Evolutionary conservation across 73 alveolate species (phyloP).

Genomic region (Uronychia binucleata): DNA sequence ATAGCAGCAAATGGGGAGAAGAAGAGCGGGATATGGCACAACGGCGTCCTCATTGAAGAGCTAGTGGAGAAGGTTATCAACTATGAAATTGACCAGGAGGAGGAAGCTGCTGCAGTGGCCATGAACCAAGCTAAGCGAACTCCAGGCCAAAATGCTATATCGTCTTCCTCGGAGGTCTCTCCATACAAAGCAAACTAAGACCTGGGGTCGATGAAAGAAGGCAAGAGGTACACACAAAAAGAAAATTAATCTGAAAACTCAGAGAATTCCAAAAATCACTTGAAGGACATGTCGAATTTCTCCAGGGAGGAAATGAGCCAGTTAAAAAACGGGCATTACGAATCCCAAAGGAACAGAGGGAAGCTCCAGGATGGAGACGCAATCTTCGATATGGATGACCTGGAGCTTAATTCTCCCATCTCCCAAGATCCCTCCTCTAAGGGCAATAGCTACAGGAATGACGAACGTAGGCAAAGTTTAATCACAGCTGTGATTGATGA

Average conservation of each 20-base stretch:
- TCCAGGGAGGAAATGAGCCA: too few species aligned
- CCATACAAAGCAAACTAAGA: background rate
- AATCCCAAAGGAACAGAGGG: too few species aligned
- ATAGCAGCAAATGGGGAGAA: conserved; percentile 26
- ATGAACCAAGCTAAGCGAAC: background rate
- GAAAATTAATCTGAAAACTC: too few species aligned
- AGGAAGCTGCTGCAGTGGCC: background rate
- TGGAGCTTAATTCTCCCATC: background rate
- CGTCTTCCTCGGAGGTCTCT: too few species aligned
- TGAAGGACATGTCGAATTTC: too few species aligned
- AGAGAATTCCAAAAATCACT: too few species aligned
- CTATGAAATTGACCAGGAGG: background rate
- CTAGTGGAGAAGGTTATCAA: background rate
- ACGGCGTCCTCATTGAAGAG: conserved; percentile 7
- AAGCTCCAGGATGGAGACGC: background rate
- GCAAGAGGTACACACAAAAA: too few species aligned
- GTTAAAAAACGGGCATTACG: too few species aligned
- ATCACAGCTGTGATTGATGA: background rate
- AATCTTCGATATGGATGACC: background rate
- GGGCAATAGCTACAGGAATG: too few species aligned
- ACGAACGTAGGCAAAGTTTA: too few species aligned
- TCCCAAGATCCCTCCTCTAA: background rate
- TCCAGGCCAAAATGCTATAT: background rate
- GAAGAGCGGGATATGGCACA: conserved; percentile 2
- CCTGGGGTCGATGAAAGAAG: background rate